Evolutionary conservation across 2,329 filamentous ascomycete species (phyloP), one percentile per base, ranked within the genome.

Genomic region (Aureobasidium sp.): DNA sequence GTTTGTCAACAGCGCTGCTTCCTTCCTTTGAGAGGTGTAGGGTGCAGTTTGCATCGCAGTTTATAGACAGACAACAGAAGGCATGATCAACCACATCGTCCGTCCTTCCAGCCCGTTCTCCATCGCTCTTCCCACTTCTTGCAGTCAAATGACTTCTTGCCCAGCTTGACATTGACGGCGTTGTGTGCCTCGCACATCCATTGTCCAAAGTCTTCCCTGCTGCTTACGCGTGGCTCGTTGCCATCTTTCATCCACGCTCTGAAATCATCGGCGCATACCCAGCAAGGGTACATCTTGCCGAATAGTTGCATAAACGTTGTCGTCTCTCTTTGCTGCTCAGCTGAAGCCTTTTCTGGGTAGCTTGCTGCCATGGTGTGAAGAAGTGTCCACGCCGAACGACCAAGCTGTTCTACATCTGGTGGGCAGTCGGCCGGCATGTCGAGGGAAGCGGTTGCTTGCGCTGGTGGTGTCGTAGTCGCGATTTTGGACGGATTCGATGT

Each of bases 201-300:
- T 64, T 79, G 79, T 27, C 89, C 90, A 73, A 94, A 91, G 68
- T 91, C 88, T 62, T 85, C 82, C 61, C 83, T 73, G 50, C 76
- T 79, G 63, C 78, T 79, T 19, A 87, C 76, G 61, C 77, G 70
- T 42, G 93, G 86, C 70, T 84, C 83, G 66, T 92, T 88, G 2
- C 79, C 78, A 66, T 82, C 81, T 65, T 79, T 80, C 78, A 97
- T 87, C 82, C 93, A 97, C 0, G 73, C 73, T 73, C 88, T 88
- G 74, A 99, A 97, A 72, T 97, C 93, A 64, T 93, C 88, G 37
- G 92, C 94, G 75, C 94, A 99, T 3, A 89, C 84, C 91, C 92
- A 96, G 79, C 94, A 99, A 4, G 94, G 94, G 71, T 99, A 99
- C 22, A 97, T 76, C 67, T 88, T 88, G 29, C 89, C 86, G 73